Percentiles rank a stretch among this genome's conserved stretches.
Evolutionary conservation across 108 stramenopile species (phyloP).

Genomic region (Mayamaea pseudoterrestris): DNA sequence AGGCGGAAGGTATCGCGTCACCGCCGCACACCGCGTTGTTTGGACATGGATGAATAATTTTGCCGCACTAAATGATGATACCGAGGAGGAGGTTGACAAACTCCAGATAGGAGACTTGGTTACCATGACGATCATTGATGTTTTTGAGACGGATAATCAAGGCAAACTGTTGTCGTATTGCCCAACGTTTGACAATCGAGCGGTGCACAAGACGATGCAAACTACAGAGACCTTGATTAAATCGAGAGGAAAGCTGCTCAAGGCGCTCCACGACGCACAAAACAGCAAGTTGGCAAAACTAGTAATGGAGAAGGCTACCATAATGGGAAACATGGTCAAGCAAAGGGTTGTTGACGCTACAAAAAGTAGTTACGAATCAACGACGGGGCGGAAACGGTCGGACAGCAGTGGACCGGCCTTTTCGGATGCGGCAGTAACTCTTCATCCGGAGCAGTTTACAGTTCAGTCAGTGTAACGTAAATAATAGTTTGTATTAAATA

Average conservation of each 20-base stretch:
- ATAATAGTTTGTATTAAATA: too few relatives aligned
- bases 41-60: slow-evolving; percentile 92
- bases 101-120: slow-evolving; percentile 76
- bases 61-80: slow-evolving; percentile 21
- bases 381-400: slow-evolving; percentile 21
- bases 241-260: slow-evolving; percentile 41
- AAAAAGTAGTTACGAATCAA: slow-evolving; percentile 32
- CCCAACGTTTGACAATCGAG: slow-evolving; percentile 82
- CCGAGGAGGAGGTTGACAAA: slow-evolving; percentile 6
- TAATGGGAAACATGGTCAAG: slow-evolving; percentile 24
- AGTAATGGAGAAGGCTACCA: slow-evolving; percentile 7
- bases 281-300: slow-evolving; percentile 24
- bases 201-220: slow-evolving; percentile 61
- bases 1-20: slow-evolving; percentile 78
- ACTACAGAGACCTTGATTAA: slow-evolving; percentile 57
- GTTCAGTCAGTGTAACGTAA: too few relatives aligned
- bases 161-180: slow-evolving; percentile 75
- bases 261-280: slow-evolving; percentile 39
- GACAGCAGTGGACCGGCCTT: too few relatives aligned
- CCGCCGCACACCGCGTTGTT: slow-evolving; percentile 77
- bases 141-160: slow-evolving; percentile 79
- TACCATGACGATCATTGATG: slow-evolving; percentile 80
- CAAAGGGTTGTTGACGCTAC: slow-evolving; percentile 38
- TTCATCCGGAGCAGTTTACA: too few relatives aligned
- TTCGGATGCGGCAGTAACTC: too few relatives aligned